phyloP scores from a whole-genome alignment of 805 yeast genomes.

The Maudiozyma saulgeensis region DNA sequence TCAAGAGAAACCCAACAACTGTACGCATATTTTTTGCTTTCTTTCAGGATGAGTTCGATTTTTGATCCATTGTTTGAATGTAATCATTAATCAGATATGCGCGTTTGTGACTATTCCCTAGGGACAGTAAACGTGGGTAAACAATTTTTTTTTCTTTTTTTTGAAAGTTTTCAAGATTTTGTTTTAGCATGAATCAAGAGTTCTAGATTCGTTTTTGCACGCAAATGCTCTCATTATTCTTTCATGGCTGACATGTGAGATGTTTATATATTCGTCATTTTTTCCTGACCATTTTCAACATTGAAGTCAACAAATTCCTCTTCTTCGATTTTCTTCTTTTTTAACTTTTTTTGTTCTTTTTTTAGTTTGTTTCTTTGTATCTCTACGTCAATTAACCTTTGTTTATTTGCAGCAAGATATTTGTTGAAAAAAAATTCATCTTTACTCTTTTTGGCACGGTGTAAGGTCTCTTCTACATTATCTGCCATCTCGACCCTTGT shows the following conservation, averaged over 20 bases:
- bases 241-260: too few relatives aligned
- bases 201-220: too few relatives aligned
- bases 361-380: constrained; percentile 12
- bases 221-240: too few relatives aligned
- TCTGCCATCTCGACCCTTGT: constrained; percentile 46
- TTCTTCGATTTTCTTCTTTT: not conserved
- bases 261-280: too few relatives aligned
- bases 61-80: too few relatives aligned
- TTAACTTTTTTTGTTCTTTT: constrained; percentile 10
- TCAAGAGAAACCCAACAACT: not conserved
- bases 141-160: not conserved
- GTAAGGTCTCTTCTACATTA: constrained; percentile 19
- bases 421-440: constrained; percentile 18
- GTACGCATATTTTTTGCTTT: not conserved
- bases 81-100: too few relatives aligned
- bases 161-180: too few relatives aligned
- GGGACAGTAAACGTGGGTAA: too few relatives aligned
- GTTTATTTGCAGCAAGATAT: constrained; percentile 13
- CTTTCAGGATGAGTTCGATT: too few relatives aligned
- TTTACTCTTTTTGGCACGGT: constrained; percentile 25
- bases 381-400: constrained; percentile 17
- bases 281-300: too few relatives aligned
- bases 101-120: too few relatives aligned
- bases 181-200: too few relatives aligned
- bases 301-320: not conserved